Conservation (phyloP, 1,139 yeast genomes). For the Blastobotrys proliferans region DNA sequence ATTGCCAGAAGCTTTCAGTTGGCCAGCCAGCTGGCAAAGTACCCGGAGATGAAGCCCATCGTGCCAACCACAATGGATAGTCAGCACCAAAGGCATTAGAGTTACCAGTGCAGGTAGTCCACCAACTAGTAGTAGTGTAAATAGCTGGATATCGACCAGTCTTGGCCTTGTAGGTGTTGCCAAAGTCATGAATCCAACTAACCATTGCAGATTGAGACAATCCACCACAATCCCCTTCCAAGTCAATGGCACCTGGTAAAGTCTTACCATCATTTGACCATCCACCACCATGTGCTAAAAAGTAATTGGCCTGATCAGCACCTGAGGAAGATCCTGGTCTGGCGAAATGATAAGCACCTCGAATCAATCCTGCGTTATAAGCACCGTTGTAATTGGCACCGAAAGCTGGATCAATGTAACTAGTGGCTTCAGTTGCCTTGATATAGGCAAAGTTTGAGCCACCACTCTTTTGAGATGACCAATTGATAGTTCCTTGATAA, state of each 20-base stretch:
- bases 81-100: slow-evolving; percentile 8
- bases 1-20: slow-evolving; percentile 10
- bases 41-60: slow-evolving; percentile 6
- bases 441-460: slow-evolving; percentile 14
- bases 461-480: slow-evolving; percentile 12
- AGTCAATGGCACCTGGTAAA: slow-evolving; percentile 14
- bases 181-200: slow-evolving; percentile 11
- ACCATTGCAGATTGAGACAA: slow-evolving; percentile 5
- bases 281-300: slow-evolving; percentile 12
- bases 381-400: slow-evolving; percentile 11
- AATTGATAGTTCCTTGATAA: slow-evolving; percentile 11
- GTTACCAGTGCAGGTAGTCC: slow-evolving; percentile 12
- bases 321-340: slow-evolving; percentile 10
- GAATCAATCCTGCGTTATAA: slow-evolving; percentile 9
- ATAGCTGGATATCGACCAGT: slow-evolving; percentile 13
- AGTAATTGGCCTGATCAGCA: slow-evolving; percentile 10
- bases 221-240: slow-evolving; percentile 11
- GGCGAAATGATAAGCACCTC: slow-evolving; percentile 15
- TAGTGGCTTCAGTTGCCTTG: slow-evolving; percentile 13
- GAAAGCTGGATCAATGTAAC: slow-evolving; percentile 6
- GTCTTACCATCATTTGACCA: slow-evolving; percentile 15
- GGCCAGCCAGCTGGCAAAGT: slow-evolving; percentile 7
- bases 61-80: slow-evolving; percentile 14
- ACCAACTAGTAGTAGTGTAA: slow-evolving; percentile 13
- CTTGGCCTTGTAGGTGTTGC: slow-evolving; percentile 9